Base-by-base conservation (phyloP, 2,329 filamentous ascomycete species). In the Orbilia quercus region DNA sequence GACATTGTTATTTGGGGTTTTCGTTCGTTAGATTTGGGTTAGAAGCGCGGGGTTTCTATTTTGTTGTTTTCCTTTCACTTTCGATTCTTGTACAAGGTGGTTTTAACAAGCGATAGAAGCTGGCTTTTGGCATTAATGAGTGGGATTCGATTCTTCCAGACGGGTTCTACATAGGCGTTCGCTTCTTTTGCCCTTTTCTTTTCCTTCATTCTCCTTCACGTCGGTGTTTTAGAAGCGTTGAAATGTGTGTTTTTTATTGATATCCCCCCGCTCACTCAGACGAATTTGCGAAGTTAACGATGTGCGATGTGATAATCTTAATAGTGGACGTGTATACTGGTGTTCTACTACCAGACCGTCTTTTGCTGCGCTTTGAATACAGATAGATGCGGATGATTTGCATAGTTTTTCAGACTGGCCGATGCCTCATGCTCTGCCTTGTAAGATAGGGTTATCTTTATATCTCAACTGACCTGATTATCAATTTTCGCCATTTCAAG, bases 21-120 rank as follows among this genome's bases (percentile, higher is more conserved):
- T 60, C 60, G 47, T 73, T 73, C 62, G 42, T 57, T 73, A 73
- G 69, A 73, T 57, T 12, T 73, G 60, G 67, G 64, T 50, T 59
- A 55, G 42, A 47, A 66, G 48, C 54, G 60, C 31, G 38, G 57
- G 69, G 63, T 47, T 66, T 42, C 20, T 40, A 50, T 65, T 50
- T 16, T 51, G 9, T 51, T 44, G 25, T 53, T 47, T 60, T 45
- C 34, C 14, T 12, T 45, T 16, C 31, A n/a, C 38, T 42, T 60
- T 62, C 38, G 28, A 34, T 50, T 51, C 31, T 57, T 66, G 60
- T 66, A 62, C 48, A 54, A 66, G 59, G 48, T 53, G 45, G 38
- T 48, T 40, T 51, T 5, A 23, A 36, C 48, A 38, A 59, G 57
- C 36, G 40, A 62, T 73, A 73, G 60, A 73, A 45, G 44, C 60